Evolutionary conservation across 495 filamentous ascomycete genomes (phyloP), one percentile per base, ranked within the genome.

Genomic region (Aspergillus funiculosus): DNA sequence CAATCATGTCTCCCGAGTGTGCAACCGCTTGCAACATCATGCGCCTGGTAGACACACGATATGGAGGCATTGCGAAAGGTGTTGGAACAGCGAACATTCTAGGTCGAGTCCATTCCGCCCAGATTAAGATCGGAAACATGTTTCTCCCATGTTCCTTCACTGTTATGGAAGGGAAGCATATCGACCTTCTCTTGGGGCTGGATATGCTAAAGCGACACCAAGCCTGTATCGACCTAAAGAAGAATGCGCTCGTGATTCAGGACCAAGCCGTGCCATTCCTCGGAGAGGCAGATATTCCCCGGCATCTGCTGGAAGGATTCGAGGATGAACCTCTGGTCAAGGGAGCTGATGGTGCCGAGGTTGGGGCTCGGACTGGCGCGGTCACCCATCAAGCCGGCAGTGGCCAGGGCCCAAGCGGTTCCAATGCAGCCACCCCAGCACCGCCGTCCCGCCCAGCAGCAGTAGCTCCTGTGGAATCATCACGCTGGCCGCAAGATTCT

Each of bases 101-200:
- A 13, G 92, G 92, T 27, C 88, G 90, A 19, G 92, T 99, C 0
- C 92, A 97, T 59, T 86, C 83, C 13, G 91, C 94, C 10, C 86
- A 86, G 62, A 91, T 97, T 60, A 87, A 86, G 67, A 94, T 99
- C 52, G 94, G 92, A 13, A 77, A 76, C 26, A 78, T 90, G 57
- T 89, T 87, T 58, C 76, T 99, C 39, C 80, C 90, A 0, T 96
- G 89, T 71, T 86, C 85, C 37, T 99, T 99, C 66, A 97, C 94
- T n/a, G 92, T 99, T 52, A 96, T 99, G 92, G 92, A 99, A 66
- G 92, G 92, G 26, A 99, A 97, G 65, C 81, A 86, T 46, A 92
- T 97, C n/a, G 92, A 97, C 56, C 72, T 99, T 8, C 77, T 99
- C 6, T 75, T 99, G 8, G 92, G 92, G 5, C 70, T 99, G 34